These are phyloP conservation scores for Neurospora sp. DNA, from an alignment of 495 filamentous ascomycete genomes.

Conservation along the genomic window DNA sequence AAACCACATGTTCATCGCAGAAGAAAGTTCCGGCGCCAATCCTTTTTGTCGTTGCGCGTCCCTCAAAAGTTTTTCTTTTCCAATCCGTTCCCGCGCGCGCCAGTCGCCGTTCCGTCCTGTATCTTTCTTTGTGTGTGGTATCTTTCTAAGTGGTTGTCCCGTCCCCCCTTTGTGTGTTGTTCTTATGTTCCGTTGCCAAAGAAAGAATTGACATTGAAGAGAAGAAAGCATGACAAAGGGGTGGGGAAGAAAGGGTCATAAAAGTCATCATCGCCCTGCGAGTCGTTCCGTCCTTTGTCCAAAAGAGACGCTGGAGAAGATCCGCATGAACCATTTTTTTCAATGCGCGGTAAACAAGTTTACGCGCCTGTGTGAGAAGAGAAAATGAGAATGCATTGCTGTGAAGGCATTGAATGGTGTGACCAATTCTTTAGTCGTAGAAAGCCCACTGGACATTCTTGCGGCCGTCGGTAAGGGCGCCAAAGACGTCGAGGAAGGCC, in stretches of 20 bases:
- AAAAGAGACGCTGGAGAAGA: neutral
- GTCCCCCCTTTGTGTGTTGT: neutral
- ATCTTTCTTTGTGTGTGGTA: neutral
- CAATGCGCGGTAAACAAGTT: neutral
- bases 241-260: neutral
- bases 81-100: neutral
- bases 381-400: neutral
- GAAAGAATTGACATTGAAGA: neutral
- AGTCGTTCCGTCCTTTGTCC: neutral
- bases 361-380: neutral
- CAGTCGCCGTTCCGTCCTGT: neutral
- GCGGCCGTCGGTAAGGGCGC: conserved; percentile 25
- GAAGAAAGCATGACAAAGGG: neutral
- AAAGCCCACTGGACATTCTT: conserved; percentile 29
- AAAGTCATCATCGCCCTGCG: neutral
- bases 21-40: neutral
- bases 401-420: neutral
- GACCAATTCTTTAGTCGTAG: conserved; percentile 18
- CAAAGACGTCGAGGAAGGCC: conserved; percentile 35
- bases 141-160: neutral
- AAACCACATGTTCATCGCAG: neutral
- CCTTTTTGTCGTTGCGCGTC: neutral
- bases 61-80: neutral
- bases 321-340: neutral
- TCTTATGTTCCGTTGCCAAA: neutral